Evolutionary conservation across 2,329 filamentous ascomycete genomes (phyloP).

Genomic region (Reticulascus tulasneorum): DNA sequence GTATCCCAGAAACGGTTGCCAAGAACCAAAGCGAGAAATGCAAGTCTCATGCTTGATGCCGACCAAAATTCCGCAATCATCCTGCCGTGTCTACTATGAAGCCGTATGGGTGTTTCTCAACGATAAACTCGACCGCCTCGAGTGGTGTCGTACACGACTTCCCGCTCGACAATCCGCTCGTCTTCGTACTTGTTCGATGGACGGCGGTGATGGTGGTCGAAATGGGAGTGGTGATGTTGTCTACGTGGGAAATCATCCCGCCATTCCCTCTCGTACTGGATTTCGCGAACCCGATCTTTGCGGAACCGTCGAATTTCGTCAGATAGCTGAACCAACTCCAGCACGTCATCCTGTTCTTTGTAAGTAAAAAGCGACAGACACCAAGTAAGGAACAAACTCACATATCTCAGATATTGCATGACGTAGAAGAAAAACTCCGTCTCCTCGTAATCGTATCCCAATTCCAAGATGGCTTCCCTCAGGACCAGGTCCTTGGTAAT

Average conservation of each 20-base stretch:
- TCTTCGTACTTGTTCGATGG: slow-evolving; percentile 47
- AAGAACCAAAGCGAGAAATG: too few relatives aligned
- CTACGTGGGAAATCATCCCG: slow-evolving; percentile 46
- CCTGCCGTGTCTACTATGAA: not conserved
- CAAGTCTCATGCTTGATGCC: not conserved
- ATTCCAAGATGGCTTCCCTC: slow-evolving; percentile 78
- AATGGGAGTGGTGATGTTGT: slow-evolving; percentile 29
- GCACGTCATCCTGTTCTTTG: slow-evolving; percentile 70
- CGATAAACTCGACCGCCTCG: slow-evolving; percentile 10
- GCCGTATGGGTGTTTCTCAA: slow-evolving; percentile 6
- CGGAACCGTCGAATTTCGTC: slow-evolving; percentile 71
- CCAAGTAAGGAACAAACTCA: slow-evolving; percentile 45
- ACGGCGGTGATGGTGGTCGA: slow-evolving; percentile 22
- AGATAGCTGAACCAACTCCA: slow-evolving; percentile 76
- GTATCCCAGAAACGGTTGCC: too few relatives aligned
- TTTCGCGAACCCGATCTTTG: slow-evolving; percentile 47
- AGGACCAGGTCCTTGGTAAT: slow-evolving; percentile 90
- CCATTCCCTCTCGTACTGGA: slow-evolving; percentile 56
- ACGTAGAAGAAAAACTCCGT: slow-evolving; percentile 88
- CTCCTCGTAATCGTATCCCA: slow-evolving; percentile 88
- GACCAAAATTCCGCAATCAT: slow-evolving; percentile 1
- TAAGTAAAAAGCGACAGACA: slow-evolving; percentile 23
- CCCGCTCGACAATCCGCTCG: slow-evolving; percentile 63
- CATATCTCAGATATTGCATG: slow-evolving; percentile 83
- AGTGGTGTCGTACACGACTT: slow-evolving; percentile 58